phyloP scores from a whole-genome alignment of 2,329 filamentous ascomycete species.

The Fusarium redolens region DNA sequence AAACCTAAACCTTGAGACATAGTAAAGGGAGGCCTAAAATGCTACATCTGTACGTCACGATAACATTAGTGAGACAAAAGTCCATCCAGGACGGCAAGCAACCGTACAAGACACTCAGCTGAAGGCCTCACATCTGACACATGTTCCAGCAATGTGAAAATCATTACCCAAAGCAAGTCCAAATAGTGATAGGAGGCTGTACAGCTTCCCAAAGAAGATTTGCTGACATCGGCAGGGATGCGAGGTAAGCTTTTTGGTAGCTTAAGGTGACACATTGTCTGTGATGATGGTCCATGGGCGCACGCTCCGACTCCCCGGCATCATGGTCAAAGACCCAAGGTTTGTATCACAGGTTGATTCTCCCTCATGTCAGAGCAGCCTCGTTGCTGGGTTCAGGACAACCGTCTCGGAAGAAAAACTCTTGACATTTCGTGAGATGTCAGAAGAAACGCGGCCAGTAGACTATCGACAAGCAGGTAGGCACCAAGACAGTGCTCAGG shows the following conservation, averaged over 20 bases:
- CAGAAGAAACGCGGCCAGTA: neutral
- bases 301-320: neutral
- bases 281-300: too few relatives aligned
- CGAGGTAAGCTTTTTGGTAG: neutral
- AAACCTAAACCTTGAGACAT: neutral
- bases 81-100: neutral
- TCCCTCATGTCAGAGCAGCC: neutral
- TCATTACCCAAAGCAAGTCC: neutral
- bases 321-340: neutral
- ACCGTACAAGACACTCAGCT: neutral
- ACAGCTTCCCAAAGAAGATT: neutral
- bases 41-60: neutral
- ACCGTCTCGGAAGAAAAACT: too few relatives aligned
- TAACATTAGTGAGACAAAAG: neutral
- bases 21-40: neutral
- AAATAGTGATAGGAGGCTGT: neutral
- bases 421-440: neutral
- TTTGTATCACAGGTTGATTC: neutral
- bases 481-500: neutral
- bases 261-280: neutral
- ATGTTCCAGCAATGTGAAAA: neutral
- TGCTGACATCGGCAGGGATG: fast-evolving
- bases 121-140: neutral
- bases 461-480: too few relatives aligned
- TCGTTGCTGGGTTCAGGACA: neutral